Conservation (phyloP, 768 basidiomycete species). For the Candolleomyces efflorescens region DNA sequence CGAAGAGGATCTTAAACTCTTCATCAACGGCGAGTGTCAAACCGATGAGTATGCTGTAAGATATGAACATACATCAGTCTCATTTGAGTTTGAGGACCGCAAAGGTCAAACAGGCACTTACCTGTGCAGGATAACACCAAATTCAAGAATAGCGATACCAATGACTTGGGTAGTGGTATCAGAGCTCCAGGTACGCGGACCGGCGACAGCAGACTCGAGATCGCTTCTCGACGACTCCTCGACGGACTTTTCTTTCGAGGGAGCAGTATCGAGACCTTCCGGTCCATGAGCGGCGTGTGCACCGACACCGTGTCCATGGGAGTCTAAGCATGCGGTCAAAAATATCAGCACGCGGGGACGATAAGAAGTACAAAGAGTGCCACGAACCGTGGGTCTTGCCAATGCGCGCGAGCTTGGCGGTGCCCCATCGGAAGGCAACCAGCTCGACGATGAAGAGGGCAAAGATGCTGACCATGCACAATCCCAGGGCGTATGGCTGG, state of each 20-base stretch:
- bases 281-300: conserved; percentile 70
- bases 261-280: conserved; percentile 29
- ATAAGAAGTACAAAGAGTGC: background rate
- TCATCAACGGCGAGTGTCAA: conserved; percentile 88
- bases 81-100: background rate
- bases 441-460: conserved; percentile 82
- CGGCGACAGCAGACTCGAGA: conserved; percentile 25
- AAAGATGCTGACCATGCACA: conserved; percentile 81
- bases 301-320: conserved; percentile 61
- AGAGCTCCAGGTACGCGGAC: conserved; percentile 28
- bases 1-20: conserved; percentile 79
- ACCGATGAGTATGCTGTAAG: conserved; percentile 71
- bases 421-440: conserved; percentile 84
- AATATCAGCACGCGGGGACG: background rate
- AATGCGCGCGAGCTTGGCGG: conserved; percentile 58
- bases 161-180: conserved; percentile 65
- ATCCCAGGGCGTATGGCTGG: conserved; percentile 78
- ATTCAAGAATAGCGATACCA: conserved; percentile 89
- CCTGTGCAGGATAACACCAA: conserved; percentile 89
- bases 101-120: conserved; percentile 14
- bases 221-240: conserved; percentile 14
- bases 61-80: background rate
- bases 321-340: conserved; percentile 35
- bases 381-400: conserved; percentile 61
- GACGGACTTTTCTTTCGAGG: conserved; percentile 5